Conservation (phyloP, 129 eudicot species). For the Calendula officinalis region DNA sequence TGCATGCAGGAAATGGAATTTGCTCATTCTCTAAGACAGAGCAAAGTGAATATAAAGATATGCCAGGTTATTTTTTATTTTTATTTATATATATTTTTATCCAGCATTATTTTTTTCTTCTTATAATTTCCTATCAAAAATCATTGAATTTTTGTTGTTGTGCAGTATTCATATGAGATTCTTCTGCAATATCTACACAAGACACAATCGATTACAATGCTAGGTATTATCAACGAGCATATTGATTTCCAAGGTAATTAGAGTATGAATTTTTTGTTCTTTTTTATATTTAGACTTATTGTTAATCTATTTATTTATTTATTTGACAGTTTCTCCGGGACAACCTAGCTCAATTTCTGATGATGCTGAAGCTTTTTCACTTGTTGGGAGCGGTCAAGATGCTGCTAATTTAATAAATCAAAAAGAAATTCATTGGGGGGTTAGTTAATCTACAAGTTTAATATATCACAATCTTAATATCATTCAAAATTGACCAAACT, state of each 20-base stretch:
- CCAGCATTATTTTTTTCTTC: no score
- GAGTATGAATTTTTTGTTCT: no score
- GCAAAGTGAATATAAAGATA: conserved; percentile 83
- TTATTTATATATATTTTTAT: neutral
- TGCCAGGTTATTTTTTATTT: conserved; percentile 60
- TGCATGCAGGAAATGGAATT: conserved; percentile 82
- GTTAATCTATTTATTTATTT: neutral
- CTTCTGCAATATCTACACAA: conserved; percentile 93
- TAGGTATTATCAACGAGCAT: conserved; percentile 90
- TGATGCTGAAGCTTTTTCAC: conserved; percentile 83
- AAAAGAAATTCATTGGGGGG: conserved; percentile 99
- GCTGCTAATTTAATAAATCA: conserved; percentile 83
- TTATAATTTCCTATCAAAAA: no score
- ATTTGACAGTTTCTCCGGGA: conserved; percentile 77
- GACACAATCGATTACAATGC: conserved; percentile 83
- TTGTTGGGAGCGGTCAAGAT: conserved; percentile 91
- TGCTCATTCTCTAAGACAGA: conserved; percentile 87
- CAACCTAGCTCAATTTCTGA: conserved; percentile 89
- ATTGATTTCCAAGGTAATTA: conserved; percentile 70
- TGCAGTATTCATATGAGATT: conserved; percentile 89
- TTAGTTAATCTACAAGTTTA: conserved; percentile 36
- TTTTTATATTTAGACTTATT: conserved; percentile 5
- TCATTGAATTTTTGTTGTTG: neutral
- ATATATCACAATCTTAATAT: neutral
- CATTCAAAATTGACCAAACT: neutral